Conservation (phyloP, 495 filamentous ascomycete species). For the Penicillium steckii region DNA sequence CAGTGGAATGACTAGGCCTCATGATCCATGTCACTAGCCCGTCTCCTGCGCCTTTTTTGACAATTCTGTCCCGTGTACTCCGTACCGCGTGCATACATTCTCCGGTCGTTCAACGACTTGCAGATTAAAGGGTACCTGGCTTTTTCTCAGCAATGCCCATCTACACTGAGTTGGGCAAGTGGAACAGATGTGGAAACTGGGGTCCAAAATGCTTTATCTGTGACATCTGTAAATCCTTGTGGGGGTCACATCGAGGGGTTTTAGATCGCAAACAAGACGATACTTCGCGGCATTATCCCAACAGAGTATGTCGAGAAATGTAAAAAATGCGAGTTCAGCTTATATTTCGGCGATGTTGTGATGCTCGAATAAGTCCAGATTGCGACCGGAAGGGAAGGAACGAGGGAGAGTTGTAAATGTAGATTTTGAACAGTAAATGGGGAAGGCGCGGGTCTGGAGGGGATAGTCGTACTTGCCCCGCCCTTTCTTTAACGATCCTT, state of each 20-base stretch:
- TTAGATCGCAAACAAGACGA: conserved; percentile 1
- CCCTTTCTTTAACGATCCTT: too few species aligned
- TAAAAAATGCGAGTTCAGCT: too few species aligned
- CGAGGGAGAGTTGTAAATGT: not conserved
- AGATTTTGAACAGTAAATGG: too few species aligned
- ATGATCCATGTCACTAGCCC: not conserved
- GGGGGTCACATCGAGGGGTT: conserved; percentile 16
- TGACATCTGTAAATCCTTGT: conserved; percentile 5
- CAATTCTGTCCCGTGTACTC: not conserved
- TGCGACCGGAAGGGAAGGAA: not conserved
- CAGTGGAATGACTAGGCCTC: not conserved
- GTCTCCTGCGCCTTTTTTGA: not conserved
- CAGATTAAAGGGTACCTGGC: not conserved
- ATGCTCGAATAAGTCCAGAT: not conserved
- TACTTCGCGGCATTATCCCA: not conserved
- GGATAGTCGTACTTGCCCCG: too few species aligned
- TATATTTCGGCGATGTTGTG: not conserved
- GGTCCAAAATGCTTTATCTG: conserved; percentile 15
- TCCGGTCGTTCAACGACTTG: not conserved
- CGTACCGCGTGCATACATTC: not conserved
- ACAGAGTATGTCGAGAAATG: conserved; percentile 1
- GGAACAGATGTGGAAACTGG: too few species aligned
- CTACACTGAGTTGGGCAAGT: too few species aligned
- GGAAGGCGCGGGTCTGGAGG: too few species aligned
- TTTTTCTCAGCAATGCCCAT: not conserved